Percentiles rank a stretch among this genome's conserved stretches.
Conservation (phyloP, 257 asterid genomes). For the Rauvolfia tetraphylla region DNA sequence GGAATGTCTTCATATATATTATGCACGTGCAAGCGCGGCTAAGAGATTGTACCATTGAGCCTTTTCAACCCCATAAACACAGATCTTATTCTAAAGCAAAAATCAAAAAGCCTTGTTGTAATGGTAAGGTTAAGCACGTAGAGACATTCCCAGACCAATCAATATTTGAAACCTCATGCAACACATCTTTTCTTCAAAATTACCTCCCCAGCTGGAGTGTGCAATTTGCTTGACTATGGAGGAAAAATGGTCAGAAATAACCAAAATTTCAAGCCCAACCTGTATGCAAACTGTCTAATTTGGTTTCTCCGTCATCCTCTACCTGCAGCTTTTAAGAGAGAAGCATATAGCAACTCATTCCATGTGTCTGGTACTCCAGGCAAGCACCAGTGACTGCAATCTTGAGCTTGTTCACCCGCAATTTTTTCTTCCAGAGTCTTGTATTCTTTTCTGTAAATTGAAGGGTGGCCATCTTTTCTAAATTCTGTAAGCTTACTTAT, state of each 20-base stretch:
- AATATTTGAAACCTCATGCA: background rate
- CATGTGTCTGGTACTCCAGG: slow-evolving; percentile 97
- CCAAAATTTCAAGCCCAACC: background rate
- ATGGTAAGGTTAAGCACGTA: background rate
- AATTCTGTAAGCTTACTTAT: slow-evolving; percentile 77
- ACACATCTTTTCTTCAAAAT: background rate
- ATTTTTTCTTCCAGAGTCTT: slow-evolving; percentile 36
- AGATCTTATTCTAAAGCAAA: background rate
- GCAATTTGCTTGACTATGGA: background rate
- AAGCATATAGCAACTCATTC: slow-evolving; percentile 81
- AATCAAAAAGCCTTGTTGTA: background rate
- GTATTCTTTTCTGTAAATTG: slow-evolving; percentile 65
- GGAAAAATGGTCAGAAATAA: background rate
- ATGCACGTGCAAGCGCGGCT: background rate
- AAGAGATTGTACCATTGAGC: background rate
- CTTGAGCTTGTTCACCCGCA: slow-evolving; percentile 51
- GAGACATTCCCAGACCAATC: background rate
- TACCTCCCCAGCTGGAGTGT: background rate
- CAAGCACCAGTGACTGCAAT: slow-evolving; percentile 98
- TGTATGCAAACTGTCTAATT: background rate
- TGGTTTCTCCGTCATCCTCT: slow-evolving; percentile 51
- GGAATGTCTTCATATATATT: background rate
- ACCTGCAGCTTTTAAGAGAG: slow-evolving; percentile 49
- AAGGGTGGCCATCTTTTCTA: slow-evolving; percentile 86
- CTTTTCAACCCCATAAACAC: background rate